Conservation (phyloP, 495 filamentous ascomycete genomes). For the Lophiotrema nucula region DNA sequence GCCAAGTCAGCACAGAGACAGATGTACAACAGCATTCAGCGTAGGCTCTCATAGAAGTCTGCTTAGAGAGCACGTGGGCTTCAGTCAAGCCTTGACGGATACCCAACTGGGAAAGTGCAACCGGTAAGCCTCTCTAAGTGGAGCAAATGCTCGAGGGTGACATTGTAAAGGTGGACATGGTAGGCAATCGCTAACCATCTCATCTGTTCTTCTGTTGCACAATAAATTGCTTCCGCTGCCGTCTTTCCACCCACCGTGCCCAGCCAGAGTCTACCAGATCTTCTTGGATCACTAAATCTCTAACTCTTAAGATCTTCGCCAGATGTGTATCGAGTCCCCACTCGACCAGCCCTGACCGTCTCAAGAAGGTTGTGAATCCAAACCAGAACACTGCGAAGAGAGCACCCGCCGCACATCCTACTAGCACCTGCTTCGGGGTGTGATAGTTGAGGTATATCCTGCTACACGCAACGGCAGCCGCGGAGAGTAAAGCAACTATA, state of each 20-base stretch:
- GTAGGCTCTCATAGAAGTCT: too few species aligned
- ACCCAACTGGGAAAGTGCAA: too few species aligned
- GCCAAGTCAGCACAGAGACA: too few species aligned
- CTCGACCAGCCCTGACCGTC: conserved; percentile 63
- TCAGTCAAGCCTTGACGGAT: too few species aligned
- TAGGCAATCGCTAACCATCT: too few species aligned
- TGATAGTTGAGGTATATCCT: conserved; percentile 93
- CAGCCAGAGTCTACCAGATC: conserved; percentile 90
- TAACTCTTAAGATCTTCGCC: conserved; percentile 63
- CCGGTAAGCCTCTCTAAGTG: too few species aligned
- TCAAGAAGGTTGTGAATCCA: conserved; percentile 58
- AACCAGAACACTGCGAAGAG: conserved; percentile 80
- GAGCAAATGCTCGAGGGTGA: too few species aligned
- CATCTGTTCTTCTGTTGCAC: conserved; percentile 1
- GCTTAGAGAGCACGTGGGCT: too few species aligned
- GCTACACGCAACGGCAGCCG: conserved; percentile 71
- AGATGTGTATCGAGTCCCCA: conserved; percentile 68
- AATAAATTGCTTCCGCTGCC: conserved; percentile 16
- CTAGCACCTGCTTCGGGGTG: conserved; percentile 80
- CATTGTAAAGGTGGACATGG: too few species aligned
- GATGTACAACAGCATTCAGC: too few species aligned
- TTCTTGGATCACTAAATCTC: conserved; percentile 86
- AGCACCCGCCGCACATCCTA: conserved; percentile 69
- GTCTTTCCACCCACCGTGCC: conserved; percentile 78
- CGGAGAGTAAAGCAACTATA: conserved; percentile 55